Evolutionary conservation across 1,284 basidiomycete species (phyloP).

Genomic region (Cerrena zonata): DNA sequence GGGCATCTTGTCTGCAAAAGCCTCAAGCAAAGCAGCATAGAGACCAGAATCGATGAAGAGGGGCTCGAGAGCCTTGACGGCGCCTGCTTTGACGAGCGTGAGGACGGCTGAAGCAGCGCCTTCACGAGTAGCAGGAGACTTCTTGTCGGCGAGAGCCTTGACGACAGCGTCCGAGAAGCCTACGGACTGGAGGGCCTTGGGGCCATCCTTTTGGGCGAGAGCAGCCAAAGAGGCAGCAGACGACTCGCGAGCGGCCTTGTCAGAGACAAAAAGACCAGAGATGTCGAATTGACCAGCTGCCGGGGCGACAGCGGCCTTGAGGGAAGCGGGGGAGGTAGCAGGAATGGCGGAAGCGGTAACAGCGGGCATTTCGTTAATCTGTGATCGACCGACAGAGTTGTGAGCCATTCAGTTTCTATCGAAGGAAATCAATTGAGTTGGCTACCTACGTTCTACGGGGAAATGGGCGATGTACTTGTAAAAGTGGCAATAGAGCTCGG

Average conservation of each 20-base stretch:
- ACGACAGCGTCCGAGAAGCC: slow-evolving; percentile 77
- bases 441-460: slow-evolving; percentile 23
- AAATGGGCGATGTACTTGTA: slow-evolving; percentile 27
- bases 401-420: slow-evolving; percentile 9
- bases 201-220: slow-evolving; percentile 80
- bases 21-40: slow-evolving; percentile 82
- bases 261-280: slow-evolving; percentile 62
- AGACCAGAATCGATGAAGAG: slow-evolving; percentile 81
- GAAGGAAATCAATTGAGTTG: neutral
- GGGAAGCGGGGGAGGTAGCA: slow-evolving; percentile 51
- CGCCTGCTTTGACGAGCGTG: slow-evolving; percentile 72
- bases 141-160: slow-evolving; percentile 89
- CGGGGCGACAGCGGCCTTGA: slow-evolving; percentile 56
- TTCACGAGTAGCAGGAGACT: slow-evolving; percentile 80
- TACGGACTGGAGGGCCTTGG: slow-evolving; percentile 70
- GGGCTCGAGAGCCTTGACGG: slow-evolving; percentile 85
- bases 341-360: slow-evolving; percentile 46
- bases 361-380: slow-evolving; percentile 69
- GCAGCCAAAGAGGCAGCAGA: slow-evolving; percentile 70
- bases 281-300: slow-evolving; percentile 58
- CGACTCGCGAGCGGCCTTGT: slow-evolving; percentile 68
- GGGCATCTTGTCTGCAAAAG: slow-evolving; percentile 89
- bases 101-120: slow-evolving; percentile 72
- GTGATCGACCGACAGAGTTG: slow-evolving; percentile 16
- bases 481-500: slow-evolving; percentile 23